Percentiles rank a stretch among this genome's conserved stretches.
These are phyloP conservation scores for Solanum paucissectum DNA, from an alignment of 257 asterid genomes.

Conservation along the genomic window DNA sequence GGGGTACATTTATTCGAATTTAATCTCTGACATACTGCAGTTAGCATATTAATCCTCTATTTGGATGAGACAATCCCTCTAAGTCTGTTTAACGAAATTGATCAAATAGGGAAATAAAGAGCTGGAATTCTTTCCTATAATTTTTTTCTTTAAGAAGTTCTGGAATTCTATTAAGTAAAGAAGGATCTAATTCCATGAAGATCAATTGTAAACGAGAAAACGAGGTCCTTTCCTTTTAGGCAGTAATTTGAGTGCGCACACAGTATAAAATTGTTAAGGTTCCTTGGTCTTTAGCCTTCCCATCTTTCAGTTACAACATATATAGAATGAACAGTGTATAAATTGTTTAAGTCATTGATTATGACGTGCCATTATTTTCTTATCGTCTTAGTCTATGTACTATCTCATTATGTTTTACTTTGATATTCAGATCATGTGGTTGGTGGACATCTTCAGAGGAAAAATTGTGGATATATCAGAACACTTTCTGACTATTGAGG, in stretches of 20 bases:
- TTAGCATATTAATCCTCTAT: background rate
- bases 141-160: background rate
- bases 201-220: background rate
- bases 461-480: conserved; percentile 74
- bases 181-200: background rate
- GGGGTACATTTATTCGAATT: background rate
- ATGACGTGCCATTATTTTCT: background rate
- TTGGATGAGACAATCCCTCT: background rate
- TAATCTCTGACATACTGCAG: background rate
- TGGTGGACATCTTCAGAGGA: conserved; percentile 69
- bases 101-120: background rate
- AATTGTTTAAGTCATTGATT: background rate
- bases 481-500: conserved; percentile 69
- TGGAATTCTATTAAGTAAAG: background rate
- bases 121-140: background rate
- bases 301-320: background rate
- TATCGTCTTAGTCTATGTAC: background rate
- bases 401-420: conserved; percentile 3
- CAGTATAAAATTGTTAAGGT: background rate
- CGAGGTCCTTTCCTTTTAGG: background rate
- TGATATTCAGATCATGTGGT: conserved; percentile 63
- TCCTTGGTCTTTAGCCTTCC: background rate
- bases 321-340: background rate
- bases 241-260: background rate
- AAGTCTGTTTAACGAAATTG: background rate